A percentile compares a stretch with the other conserved stretches of the same genome.
Evolutionary conservation across 1,284 basidiomycete genomes (phyloP).

Genomic region (Stygiomarasmius scandens): DNA sequence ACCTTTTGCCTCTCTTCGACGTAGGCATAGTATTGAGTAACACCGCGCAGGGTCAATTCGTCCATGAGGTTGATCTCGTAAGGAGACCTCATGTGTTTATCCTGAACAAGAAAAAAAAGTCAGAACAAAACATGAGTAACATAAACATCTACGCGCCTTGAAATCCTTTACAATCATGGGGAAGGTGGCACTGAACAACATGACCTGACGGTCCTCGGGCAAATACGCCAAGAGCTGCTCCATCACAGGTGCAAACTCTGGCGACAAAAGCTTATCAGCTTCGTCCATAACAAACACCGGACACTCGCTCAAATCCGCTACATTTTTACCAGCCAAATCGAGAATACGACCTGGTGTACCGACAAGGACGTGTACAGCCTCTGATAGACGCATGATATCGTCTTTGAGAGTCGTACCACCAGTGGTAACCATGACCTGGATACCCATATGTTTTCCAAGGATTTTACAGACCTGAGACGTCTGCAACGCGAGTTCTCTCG

Average conservation of each 20-base stretch:
- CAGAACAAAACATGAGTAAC: neutral
- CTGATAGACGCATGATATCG: slow-evolving; percentile 92
- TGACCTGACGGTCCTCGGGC: slow-evolving; percentile 90
- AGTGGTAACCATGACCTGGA: slow-evolving; percentile 99
- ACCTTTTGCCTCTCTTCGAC: slow-evolving; percentile 99
- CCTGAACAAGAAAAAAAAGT: slow-evolving; percentile 54
- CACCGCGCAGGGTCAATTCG: slow-evolving; percentile 96
- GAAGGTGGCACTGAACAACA: slow-evolving; percentile 99
- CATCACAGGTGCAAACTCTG: slow-evolving; percentile 98
- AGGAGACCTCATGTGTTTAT: slow-evolving; percentile 96
- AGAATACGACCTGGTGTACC: slow-evolving; percentile 97
- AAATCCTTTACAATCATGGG: slow-evolving; percentile 99
- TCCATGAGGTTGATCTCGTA: slow-evolving; percentile 99
- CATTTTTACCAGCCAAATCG: slow-evolving; percentile 91
- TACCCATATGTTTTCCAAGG: slow-evolving; percentile 92
- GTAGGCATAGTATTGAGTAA: slow-evolving; percentile 99
- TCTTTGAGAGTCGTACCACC: slow-evolving; percentile 98
- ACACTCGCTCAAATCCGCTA: slow-evolving; percentile 94
- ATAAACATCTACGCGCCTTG: slow-evolving; percentile 60
- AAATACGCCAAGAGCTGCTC: slow-evolving; percentile 91
- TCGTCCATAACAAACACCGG: slow-evolving; percentile 99
- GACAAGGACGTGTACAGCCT: slow-evolving; percentile 94
- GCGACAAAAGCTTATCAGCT: slow-evolving; percentile 96
- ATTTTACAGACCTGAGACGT: slow-evolving; percentile 98
- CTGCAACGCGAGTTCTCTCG: slow-evolving; percentile 93